Conservation (phyloP, 2,329 filamentous ascomycete species). For the Fusarium xyrophilum region DNA sequence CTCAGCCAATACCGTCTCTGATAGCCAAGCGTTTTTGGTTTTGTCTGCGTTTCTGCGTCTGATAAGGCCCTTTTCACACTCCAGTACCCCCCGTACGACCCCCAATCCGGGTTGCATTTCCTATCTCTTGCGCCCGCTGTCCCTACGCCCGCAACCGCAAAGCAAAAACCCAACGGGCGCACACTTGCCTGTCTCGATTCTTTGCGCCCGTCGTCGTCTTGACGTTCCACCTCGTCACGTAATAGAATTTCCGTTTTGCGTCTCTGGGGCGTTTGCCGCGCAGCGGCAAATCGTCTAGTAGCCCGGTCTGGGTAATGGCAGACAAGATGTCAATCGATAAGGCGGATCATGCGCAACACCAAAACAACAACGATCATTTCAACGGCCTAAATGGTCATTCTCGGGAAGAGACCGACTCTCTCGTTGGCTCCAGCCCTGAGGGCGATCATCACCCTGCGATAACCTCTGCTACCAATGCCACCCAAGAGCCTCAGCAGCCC, state of each 20-base stretch:
- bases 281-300: slow-evolving; percentile 47
- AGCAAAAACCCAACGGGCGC: slow-evolving; percentile 48
- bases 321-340: slow-evolving; percentile 73
- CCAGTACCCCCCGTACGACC: slow-evolving; percentile 39
- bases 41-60: slow-evolving; percentile 20
- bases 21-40: slow-evolving; percentile 25
- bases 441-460: slow-evolving; percentile 54
- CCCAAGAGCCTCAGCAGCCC: slow-evolving; percentile 68
- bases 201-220: slow-evolving; percentile 43
- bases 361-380: slow-evolving; percentile 45
- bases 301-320: slow-evolving; percentile 58
- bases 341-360: slow-evolving; percentile 45
- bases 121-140: slow-evolving; percentile 46
- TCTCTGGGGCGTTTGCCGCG: slow-evolving; percentile 48
- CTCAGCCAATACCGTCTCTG: slow-evolving; percentile 22
- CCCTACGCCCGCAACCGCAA: slow-evolving; percentile 49
- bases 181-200: slow-evolving; percentile 41
- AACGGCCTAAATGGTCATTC: slow-evolving; percentile 47
- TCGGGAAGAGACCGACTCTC: slow-evolving; percentile 68
- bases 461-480: slow-evolving; percentile 43
- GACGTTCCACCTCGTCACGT: slow-evolving; percentile 45
- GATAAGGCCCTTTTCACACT: slow-evolving; percentile 10
- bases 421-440: slow-evolving; percentile 66
- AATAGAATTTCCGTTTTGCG: slow-evolving; percentile 47
- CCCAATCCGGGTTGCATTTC: slow-evolving; percentile 40